phyloP scores from a whole-genome alignment of 768 basidiomycete genomes.

The Asterophora lycoperdoides region DNA sequence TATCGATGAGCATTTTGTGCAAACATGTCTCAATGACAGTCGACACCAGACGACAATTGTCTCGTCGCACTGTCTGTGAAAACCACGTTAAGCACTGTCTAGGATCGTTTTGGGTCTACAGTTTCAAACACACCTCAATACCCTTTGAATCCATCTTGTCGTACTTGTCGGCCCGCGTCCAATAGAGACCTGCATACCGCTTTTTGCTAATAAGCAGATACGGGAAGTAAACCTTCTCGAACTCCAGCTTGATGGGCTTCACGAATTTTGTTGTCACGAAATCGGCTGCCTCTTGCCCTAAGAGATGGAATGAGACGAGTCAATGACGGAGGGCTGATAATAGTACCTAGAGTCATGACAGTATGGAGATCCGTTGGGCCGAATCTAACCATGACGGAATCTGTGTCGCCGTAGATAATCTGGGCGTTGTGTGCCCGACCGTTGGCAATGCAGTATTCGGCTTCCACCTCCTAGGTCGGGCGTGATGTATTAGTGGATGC shows the following conservation, averaged over 20 bases:
- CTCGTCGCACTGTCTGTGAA: constrained; percentile 90
- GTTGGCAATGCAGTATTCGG: constrained; percentile 79
- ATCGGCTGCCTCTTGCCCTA: constrained; percentile 90
- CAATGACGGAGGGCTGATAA: not conserved
- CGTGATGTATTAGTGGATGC: not conserved
- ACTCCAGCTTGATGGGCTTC: constrained; percentile 96
- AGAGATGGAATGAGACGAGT: constrained; percentile 2
- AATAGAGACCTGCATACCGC: constrained; percentile 96
- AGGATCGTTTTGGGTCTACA: not conserved
- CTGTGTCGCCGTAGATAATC: constrained; percentile 98
- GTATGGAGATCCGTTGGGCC: constrained; percentile 81
- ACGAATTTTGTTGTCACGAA: constrained; percentile 88
- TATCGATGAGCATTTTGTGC: constrained; percentile 95
- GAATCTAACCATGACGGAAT: constrained; percentile 98
- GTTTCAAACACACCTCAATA: constrained; percentile 69
- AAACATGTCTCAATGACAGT: constrained; percentile 98
- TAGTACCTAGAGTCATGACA: constrained; percentile 84
- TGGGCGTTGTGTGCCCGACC: constrained; percentile 84
- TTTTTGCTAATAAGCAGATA: constrained; percentile 98
- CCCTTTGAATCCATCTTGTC: constrained; percentile 99
- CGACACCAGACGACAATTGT: constrained; percentile 97
- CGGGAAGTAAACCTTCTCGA: constrained; percentile 99
- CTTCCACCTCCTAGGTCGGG: constrained; percentile 72
- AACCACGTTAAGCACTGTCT: not conserved
- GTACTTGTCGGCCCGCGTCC: constrained; percentile 92